These are phyloP conservation scores for Hygrophoropsis aurantiaca DNA, from an alignment of 768 basidiomycete species.

Conservation along the genomic window DNA sequence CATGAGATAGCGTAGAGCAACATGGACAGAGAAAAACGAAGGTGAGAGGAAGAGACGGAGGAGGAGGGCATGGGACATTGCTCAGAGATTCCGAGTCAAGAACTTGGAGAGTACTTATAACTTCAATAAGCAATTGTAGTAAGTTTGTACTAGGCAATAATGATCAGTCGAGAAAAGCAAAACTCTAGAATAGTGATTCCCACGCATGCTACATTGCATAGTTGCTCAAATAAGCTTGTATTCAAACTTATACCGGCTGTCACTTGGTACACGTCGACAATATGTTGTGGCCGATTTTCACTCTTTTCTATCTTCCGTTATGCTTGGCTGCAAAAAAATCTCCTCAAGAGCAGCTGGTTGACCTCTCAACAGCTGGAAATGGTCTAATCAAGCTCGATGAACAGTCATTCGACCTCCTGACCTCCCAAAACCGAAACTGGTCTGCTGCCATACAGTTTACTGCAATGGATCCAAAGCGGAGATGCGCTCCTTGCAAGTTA, in stretches of 20 bases:
- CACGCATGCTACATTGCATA: slow-evolving; percentile 6
- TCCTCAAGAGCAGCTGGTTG: slow-evolving; percentile 56
- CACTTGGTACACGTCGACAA: slow-evolving; percentile 6
- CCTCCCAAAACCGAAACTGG: slow-evolving; percentile 77
- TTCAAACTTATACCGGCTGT: neutral
- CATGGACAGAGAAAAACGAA: slow-evolving; percentile 90
- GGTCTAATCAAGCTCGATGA: slow-evolving; percentile 84
- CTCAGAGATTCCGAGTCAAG: slow-evolving; percentile 7
- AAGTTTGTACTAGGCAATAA: no score
- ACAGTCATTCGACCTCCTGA: slow-evolving; percentile 74
- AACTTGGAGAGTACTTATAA: neutral
- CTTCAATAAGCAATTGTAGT: slow-evolving; percentile 2
- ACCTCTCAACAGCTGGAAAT: slow-evolving; percentile 68
- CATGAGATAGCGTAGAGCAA: slow-evolving; percentile 85
- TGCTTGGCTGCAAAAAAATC: slow-evolving; percentile 27
- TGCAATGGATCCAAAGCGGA: slow-evolving; percentile 75
- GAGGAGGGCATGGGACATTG: slow-evolving; percentile 79
- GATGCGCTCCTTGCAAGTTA: slow-evolving; percentile 91
- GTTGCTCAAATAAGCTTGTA: slow-evolving; percentile 2
- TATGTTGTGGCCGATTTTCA: slow-evolving; percentile 24
- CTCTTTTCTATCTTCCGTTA: slow-evolving; percentile 32
- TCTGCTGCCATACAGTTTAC: slow-evolving; percentile 87
- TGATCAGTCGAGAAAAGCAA: no score
- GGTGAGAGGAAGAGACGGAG: slow-evolving; percentile 91
- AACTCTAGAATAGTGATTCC: slow-evolving; percentile 1